These are phyloP conservation scores for Solanum paucissectum DNA, from an alignment of 257 asterid species.

Conservation along the genomic window DNA sequence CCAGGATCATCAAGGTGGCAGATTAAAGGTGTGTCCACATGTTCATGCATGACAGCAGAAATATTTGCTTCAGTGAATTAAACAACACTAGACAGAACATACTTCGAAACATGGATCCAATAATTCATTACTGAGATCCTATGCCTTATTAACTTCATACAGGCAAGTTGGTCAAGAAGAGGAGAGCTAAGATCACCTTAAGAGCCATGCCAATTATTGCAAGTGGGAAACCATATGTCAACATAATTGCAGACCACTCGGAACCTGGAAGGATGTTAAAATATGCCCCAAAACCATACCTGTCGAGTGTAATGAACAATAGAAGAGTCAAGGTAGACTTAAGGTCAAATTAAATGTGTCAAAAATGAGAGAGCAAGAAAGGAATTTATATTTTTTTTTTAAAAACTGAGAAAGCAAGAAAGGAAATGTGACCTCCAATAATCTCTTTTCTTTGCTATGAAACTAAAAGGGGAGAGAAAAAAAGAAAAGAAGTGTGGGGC, in stretches of 20 bases:
- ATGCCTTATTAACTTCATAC: background rate
- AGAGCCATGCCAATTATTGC: slow-evolving; percentile 99
- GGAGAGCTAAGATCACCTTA: slow-evolving; percentile 43
- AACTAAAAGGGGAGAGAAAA: background rate
- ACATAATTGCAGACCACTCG: slow-evolving; percentile 97
- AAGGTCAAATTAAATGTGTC: background rate
- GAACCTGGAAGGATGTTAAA: slow-evolving; percentile 96
- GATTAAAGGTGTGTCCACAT: background rate
- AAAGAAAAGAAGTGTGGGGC: background rate
- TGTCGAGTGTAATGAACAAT: slow-evolving; percentile 12
- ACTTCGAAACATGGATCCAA: background rate
- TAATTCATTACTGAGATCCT: background rate
- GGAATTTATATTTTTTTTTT: background rate
- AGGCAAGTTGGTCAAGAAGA: background rate
- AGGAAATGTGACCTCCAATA: background rate
- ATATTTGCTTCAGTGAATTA: background rate
- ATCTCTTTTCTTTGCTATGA: background rate
- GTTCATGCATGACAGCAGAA: background rate
- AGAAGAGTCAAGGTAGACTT: background rate
- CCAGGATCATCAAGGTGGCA: background rate
- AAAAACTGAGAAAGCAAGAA: background rate
- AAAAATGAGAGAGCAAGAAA: background rate
- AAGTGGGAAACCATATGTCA: slow-evolving; percentile 96
- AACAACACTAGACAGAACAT: background rate
- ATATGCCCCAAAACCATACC: slow-evolving; percentile 98